Evolutionary conservation across 768 basidiomycete genomes (phyloP), one percentile per base, ranked within the genome.

Genomic region (Coprinopsis cinerea): DNA sequence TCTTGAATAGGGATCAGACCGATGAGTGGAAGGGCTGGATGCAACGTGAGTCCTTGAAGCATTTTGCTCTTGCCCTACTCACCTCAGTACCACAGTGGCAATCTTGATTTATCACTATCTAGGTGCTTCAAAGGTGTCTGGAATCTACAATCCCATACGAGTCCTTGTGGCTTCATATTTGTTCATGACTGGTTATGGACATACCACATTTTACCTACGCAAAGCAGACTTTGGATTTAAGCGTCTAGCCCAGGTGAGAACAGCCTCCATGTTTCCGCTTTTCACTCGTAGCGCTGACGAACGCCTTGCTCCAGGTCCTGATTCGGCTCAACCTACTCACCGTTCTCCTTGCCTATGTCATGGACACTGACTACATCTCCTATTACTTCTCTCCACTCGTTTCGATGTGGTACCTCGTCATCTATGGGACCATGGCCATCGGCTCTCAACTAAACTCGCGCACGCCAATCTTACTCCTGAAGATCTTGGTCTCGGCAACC

Each of bases 1-100:
- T 93, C 66, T 70, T 96, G 57, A 94, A 92, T 59, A 77, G 92
- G 50, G 89, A 93, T 44, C 91, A 95, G 64, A 95, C 92, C 1
- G 91, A 96, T 56, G 92, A 96, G 67, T 96, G 92, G 92, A 95
- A 95, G 65, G 92, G 92, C 2, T 96, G 92, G 92, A 96, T 96
- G 92, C 92, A 96, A 72, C 75, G 91, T 91, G 59, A 49, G 85
- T 65, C n/a, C n/a, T n/a, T n/a, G n/a, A n/a, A n/a, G n/a, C n/a
- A n/a, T n/a, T n/a, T n/a, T n/a, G n/a, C n/a, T n/a, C n/a, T n/a
- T n/a, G 23, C 32, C 42, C 48, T 30, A 51, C 43, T 59, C 23
- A 44, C 53, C 25, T 27, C 26, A 41, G 52, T 10, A 13, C 40
- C 43, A 11, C 40, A 93, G 91, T 93, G 58, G 81, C 77, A 15